Conservation (phyloP, 2,329 filamentous ascomycete species). For the Apiospora arundinis region DNA sequence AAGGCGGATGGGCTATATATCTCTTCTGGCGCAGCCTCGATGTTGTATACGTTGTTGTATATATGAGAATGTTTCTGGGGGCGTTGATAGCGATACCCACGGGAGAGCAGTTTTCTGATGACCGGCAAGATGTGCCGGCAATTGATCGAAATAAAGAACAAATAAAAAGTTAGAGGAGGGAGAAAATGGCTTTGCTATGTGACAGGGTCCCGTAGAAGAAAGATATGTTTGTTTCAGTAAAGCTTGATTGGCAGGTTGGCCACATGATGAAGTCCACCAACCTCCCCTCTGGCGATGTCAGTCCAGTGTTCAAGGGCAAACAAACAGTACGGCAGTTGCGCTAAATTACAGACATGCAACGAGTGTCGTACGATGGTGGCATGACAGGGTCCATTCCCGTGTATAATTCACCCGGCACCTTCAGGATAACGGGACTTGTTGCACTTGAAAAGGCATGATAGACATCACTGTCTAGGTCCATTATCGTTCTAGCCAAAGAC, state of each 20-base stretch:
- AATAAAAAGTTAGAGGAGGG: background rate
- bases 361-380: slow-evolving; percentile 9
- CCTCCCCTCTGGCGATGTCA: background rate
- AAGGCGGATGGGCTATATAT: background rate
- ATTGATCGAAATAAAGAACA: background rate
- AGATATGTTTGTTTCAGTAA: background rate
- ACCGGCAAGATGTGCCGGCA: background rate
- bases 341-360: background rate
- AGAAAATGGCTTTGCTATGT: background rate
- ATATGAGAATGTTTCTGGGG: background rate
- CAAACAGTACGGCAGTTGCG: background rate
- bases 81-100: background rate
- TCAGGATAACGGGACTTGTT: background rate
- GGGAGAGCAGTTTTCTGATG: background rate
- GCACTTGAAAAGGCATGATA: background rate
- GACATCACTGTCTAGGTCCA: background rate
- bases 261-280: background rate
- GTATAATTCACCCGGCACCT: background rate
- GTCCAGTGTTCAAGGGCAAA: background rate
- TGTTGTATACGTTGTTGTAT: background rate
- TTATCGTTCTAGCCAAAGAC: background rate
- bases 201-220: background rate
- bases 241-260: background rate
- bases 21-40: background rate
- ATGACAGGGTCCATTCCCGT: background rate